phyloP scores from a whole-genome alignment of 1,284 basidiomycete genomes.

The Moniliophthora roreri region DNA sequence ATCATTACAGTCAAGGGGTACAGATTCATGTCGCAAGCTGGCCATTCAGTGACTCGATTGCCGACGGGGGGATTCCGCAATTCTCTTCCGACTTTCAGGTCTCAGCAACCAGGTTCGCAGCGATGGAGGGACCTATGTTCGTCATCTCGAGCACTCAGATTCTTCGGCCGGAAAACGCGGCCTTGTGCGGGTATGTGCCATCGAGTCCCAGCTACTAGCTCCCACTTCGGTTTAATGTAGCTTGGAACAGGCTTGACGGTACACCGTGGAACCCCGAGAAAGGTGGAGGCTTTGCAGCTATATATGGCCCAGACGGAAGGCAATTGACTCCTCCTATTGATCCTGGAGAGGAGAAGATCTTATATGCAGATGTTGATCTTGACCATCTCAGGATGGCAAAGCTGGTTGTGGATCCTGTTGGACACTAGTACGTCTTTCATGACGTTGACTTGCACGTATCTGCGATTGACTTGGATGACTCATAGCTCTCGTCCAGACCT shows the following conservation, averaged over 20 bases:
- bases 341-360: conserved; percentile 17
- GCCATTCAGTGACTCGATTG: conserved; percentile 12
- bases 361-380: conserved; percentile 21
- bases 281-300: conserved; percentile 21
- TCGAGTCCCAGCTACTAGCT: background rate
- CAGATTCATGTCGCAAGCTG: conserved; percentile 21
- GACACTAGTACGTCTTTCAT: conserved; percentile 2
- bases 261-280: background rate
- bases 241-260: background rate
- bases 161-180: conserved; percentile 14
- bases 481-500: conserved; percentile 19
- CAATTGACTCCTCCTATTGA: conserved; percentile 12
- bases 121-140: conserved; percentile 20
- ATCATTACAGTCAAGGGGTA: conserved; percentile 18
- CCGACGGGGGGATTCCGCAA: conserved; percentile 6
- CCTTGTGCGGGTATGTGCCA: conserved; percentile 12
- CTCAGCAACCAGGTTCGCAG: conserved; percentile 12
- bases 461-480: background rate
- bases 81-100: conserved; percentile 17
- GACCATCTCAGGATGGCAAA: conserved; percentile 15
- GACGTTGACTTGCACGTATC: too few species aligned
- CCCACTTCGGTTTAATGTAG: background rate
- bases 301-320: conserved; percentile 18
- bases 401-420: conserved; percentile 17
- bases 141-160: conserved; percentile 19